phyloP scores from a whole-genome alignment of 2,329 filamentous ascomycete genomes.

The Hypomyces perniciosus region DNA sequence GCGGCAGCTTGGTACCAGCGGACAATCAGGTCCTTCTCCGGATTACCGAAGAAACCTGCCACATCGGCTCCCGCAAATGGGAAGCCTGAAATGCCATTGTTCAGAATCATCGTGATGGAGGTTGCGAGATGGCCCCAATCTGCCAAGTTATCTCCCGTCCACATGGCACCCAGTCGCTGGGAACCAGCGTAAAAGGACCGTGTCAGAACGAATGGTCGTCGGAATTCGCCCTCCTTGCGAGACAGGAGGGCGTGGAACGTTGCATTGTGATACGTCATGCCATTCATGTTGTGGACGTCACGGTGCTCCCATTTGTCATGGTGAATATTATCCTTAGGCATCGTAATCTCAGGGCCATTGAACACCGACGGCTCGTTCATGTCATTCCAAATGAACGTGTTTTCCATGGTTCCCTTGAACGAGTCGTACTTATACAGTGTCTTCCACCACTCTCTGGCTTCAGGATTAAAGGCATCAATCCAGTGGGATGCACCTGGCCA shows the following conservation, averaged over 20 bases:
- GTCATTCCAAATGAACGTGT: conserved; percentile 97
- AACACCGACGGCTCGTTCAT: conserved; percentile 99
- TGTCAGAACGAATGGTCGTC: conserved; percentile 87
- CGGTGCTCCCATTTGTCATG: conserved; percentile 91
- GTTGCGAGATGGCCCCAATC: conserved; percentile 87
- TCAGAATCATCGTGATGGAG: conserved; percentile 87
- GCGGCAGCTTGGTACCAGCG: conserved; percentile 96
- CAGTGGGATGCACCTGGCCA: conserved; percentile 97
- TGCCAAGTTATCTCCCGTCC: conserved; percentile 97
- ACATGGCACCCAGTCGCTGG: conserved; percentile 90
- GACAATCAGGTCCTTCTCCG: conserved; percentile 81
- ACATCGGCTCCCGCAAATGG: conserved; percentile 95
- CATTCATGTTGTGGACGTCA: conserved; percentile 93
- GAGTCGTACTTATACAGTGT: conserved; percentile 77
- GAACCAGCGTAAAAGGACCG: conserved; percentile 88
- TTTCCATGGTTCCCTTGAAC: conserved; percentile 80
- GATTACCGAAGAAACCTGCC: conserved; percentile 96
- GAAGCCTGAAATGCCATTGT: conserved; percentile 86
- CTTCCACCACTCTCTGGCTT: conserved; percentile 86
- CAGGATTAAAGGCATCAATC: conserved; percentile 95
- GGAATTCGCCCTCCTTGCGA: conserved; percentile 78
- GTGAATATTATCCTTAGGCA: conserved; percentile 98
- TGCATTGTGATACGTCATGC: conserved; percentile 91
- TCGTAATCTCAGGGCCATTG: conserved; percentile 95
- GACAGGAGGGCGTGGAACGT: conserved; percentile 79